Conservation (phyloP, 495 filamentous ascomycete species). For the Podospora tetraspora region DNA sequence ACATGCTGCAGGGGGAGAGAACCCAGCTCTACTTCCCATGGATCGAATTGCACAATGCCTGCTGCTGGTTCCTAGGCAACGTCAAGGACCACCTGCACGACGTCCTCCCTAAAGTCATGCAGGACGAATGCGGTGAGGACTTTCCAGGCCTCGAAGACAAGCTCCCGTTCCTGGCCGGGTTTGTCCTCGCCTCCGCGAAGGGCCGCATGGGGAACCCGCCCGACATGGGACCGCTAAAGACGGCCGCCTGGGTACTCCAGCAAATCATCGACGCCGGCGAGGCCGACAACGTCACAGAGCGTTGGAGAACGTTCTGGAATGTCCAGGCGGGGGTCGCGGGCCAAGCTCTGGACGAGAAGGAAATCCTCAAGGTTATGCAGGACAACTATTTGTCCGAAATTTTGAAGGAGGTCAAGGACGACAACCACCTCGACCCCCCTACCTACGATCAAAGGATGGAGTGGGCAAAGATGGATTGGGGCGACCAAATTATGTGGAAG, state of each 20-base stretch:
- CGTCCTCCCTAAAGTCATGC: background rate
- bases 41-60: conserved; percentile 32
- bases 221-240: background rate
- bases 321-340: background rate
- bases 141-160: background rate
- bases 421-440: background rate
- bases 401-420: background rate
- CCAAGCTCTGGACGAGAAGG: background rate
- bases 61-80: conserved; percentile 14
- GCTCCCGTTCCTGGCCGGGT: background rate
- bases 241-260: background rate
- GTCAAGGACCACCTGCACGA: background rate
- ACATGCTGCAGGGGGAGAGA: conserved; percentile 26
- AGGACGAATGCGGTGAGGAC: background rate
- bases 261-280: background rate
- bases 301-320: background rate
- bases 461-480: background rate
- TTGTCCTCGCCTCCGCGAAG: background rate
- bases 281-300: background rate
- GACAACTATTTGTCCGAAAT: background rate
- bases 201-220: background rate
- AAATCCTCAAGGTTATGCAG: background rate
- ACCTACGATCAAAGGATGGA: background rate
- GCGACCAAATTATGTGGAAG: background rate
- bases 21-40: conserved; percentile 34